Evolutionary conservation across 805 yeast species (phyloP).

Genomic region (Zygosaccharomyces lentus): DNA sequence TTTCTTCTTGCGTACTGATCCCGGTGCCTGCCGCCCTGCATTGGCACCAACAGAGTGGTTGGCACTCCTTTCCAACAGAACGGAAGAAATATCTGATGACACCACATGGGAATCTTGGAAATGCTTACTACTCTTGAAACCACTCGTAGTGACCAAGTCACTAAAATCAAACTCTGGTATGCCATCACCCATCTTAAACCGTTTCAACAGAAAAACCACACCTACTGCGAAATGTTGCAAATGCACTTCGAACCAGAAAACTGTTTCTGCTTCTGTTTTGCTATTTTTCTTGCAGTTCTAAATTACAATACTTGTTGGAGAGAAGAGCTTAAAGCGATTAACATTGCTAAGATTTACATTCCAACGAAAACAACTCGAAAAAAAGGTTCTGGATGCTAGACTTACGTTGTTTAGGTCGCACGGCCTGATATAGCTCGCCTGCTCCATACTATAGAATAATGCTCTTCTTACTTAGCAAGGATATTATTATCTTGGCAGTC

Average conservation of each 20-base stretch:
- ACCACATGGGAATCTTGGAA: slow-evolving; percentile 9
- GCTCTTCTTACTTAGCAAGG: neutral
- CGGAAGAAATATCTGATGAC: neutral
- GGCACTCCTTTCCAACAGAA: neutral
- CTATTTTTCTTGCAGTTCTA: neutral
- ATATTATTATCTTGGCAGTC: neutral
- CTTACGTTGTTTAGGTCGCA: neutral
- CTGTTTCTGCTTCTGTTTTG: neutral
- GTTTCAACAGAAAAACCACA: neutral
- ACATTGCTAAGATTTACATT: neutral
- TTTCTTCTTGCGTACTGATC: slow-evolving; percentile 12
- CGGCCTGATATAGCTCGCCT: neutral
- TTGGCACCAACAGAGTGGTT: neutral
- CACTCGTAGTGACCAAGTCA: slow-evolving; percentile 11
- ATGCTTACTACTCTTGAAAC: slow-evolving; percentile 6
- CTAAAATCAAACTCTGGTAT: slow-evolving; percentile 26
- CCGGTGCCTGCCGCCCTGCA: slow-evolving; percentile 3
- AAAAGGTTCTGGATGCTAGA: neutral
- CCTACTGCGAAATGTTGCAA: neutral
- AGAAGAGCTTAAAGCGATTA: neutral
- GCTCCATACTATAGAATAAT: neutral
- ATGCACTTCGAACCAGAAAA: neutral
- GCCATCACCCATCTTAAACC: slow-evolving; percentile 16
- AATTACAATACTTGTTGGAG: neutral
- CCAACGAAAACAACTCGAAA: neutral